phyloP scores from a whole-genome alignment of 2,329 filamentous ascomycete genomes.

The Cylindrodendrum hubeiense region DNA sequence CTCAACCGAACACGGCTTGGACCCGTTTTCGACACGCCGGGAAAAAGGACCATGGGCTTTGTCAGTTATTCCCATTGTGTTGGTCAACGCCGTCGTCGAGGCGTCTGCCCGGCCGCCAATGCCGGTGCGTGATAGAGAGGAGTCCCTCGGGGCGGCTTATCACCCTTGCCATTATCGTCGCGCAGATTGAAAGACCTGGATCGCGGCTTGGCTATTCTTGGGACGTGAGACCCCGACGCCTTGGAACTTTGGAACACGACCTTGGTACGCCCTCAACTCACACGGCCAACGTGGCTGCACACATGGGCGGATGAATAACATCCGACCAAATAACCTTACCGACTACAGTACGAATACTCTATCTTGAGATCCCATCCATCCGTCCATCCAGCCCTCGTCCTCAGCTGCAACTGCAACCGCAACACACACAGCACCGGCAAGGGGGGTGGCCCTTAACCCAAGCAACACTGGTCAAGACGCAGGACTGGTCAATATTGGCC shows the following conservation, averaged over 20 bases:
- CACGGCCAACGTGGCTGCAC: background rate
- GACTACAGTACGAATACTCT: conserved; percentile 4
- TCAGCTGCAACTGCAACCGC: background rate
- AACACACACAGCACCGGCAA: background rate
- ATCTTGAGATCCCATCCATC: conserved; percentile 13
- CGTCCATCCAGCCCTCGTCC: background rate
- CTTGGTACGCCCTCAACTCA: background rate
- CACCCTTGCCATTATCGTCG: background rate
- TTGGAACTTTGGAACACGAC: no score
- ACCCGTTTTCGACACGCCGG: background rate
- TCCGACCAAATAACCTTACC: background rate
- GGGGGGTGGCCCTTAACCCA: background rate
- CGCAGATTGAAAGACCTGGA: background rate
- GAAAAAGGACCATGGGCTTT: background rate
- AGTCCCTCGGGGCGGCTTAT: background rate
- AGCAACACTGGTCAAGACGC: no score
- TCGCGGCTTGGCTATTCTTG: background rate
- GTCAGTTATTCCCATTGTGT: conserved; percentile 1
- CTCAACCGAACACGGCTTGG: background rate
- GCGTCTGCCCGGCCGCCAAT: background rate
- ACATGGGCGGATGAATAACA: background rate
- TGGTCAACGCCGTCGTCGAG: background rate
- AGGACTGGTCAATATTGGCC: no score
- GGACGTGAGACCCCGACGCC: no score
- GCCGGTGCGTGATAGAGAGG: no score